phyloP scores from a whole-genome alignment of 345 rosid species.

The Gossypium raimondii region DNA sequence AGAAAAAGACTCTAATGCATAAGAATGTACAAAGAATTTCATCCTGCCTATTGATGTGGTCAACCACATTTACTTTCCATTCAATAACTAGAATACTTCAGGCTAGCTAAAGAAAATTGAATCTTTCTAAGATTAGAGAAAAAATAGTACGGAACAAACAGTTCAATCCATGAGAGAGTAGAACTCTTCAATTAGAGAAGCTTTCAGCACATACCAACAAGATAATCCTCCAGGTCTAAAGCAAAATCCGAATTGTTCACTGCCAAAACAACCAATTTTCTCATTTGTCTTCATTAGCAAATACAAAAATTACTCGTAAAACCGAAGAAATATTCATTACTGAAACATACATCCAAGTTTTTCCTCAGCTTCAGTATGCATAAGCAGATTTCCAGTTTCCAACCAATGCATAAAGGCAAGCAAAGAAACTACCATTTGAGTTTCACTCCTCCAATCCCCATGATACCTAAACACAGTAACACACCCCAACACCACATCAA shows the following conservation, averaged over 20 bases:
- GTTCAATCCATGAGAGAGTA: not conserved
- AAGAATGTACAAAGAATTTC: not conserved
- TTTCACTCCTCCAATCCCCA: constrained; percentile 94
- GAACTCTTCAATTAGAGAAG: not conserved
- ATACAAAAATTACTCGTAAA: not conserved
- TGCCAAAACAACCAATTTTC: constrained; percentile 27
- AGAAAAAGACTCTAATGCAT: not conserved
- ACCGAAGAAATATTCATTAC: not conserved
- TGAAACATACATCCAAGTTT: constrained; percentile 73
- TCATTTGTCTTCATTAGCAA: not conserved
- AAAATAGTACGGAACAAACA: not conserved
- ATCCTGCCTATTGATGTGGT: not conserved
- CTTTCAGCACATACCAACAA: constrained; percentile 50
- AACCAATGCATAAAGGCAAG: constrained; percentile 92
- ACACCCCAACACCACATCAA: not conserved
- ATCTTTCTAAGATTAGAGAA: not conserved
- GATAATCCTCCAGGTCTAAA: constrained; percentile 88
- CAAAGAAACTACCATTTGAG: constrained; percentile 77
- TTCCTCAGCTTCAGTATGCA: constrained; percentile 67
- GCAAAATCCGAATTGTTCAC: constrained; percentile 67
- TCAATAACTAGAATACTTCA: not conserved
- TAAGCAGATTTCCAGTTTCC: constrained; percentile 72
- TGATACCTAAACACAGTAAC: constrained; percentile 55
- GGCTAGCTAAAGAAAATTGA: not conserved
- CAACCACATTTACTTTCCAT: not conserved